Conservation (phyloP, 2,329 filamentous ascomycete genomes). For the Cryphonectria radicalis region DNA sequence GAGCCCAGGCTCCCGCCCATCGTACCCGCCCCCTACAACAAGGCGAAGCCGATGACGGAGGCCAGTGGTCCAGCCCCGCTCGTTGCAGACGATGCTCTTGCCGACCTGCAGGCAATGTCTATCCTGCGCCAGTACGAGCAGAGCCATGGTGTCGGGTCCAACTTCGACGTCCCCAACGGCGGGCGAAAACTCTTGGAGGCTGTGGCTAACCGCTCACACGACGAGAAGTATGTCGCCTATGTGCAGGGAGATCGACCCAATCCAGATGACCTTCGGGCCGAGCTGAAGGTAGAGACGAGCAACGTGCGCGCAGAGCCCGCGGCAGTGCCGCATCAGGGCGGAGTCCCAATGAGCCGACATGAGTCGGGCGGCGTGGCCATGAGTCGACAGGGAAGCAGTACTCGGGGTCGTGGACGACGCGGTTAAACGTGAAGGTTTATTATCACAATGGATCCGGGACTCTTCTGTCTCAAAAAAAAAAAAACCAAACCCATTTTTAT, state of each 20-base stretch:
- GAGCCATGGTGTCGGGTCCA: conserved; percentile 57
- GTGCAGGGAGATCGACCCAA: conserved; percentile 49
- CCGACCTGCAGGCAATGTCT: conserved; percentile 62
- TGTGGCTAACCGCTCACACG: conserved; percentile 52
- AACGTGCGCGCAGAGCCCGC: conserved; percentile 43
- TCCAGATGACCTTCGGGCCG: conserved; percentile 54
- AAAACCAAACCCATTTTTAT: background rate
- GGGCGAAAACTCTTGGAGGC: conserved; percentile 60
- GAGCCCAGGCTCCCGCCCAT: conserved; percentile 64
- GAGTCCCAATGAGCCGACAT: conserved; percentile 59
- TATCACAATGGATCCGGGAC: no score
- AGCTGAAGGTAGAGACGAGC: conserved; percentile 53
- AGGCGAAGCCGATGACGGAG: conserved; percentile 59
- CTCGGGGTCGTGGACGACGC: conserved; percentile 49
- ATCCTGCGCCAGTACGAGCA: conserved; percentile 61
- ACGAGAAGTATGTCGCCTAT: conserved; percentile 55
- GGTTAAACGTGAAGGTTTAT: conserved; percentile 7
- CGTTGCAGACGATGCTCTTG: conserved; percentile 55
- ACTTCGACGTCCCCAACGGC: conserved; percentile 58
- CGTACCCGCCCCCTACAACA: conserved; percentile 62
- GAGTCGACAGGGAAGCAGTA: conserved; percentile 60
- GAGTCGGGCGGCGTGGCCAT: conserved; percentile 61
- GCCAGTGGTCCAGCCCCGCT: conserved; percentile 60
- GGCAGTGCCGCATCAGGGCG: conserved; percentile 44
- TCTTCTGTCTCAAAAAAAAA: background rate